Evolutionary conservation across 2,329 filamentous ascomycete species (phyloP).

Genomic region (Cadophora luteo-olivacea): DNA sequence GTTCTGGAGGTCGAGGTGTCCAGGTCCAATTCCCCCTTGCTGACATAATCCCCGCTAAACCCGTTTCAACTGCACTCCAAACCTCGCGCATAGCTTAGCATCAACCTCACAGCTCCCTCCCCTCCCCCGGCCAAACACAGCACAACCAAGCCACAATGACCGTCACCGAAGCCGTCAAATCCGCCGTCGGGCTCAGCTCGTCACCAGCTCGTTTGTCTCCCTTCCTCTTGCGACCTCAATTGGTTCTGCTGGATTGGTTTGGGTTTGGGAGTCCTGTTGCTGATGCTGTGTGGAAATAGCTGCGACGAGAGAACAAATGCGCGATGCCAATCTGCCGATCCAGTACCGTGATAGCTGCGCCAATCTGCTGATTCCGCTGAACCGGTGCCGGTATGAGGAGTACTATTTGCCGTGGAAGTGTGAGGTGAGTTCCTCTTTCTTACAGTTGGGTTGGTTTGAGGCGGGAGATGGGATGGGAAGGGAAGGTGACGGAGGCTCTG

Average conservation of each 20-base stretch:
- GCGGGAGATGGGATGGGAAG: background rate
- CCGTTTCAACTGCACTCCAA: background rate
- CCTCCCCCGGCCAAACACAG: background rate
- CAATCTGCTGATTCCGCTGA: constrained; percentile 91
- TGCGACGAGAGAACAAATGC: constrained; percentile 91
- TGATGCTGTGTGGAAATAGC: constrained; percentile 50
- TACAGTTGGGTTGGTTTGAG: background rate
- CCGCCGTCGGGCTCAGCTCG: constrained; percentile 51
- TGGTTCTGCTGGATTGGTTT: constrained; percentile 20
- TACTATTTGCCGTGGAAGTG: constrained; percentile 99
- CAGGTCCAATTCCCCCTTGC: too few relatives aligned
- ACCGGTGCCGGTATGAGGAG: constrained; percentile 89
- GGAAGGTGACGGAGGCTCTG: too few relatives aligned
- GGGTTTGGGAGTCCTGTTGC: too few relatives aligned
- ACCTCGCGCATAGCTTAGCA: constrained; percentile 11
- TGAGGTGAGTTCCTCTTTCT: constrained; percentile 67
- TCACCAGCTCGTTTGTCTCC: constrained; percentile 35
- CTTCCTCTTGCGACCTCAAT: background rate
- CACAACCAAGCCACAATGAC: constrained; percentile 48
- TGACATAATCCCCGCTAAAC: constrained; percentile 19
- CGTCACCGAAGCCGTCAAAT: constrained; percentile 54
- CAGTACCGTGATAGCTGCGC: constrained; percentile 96
- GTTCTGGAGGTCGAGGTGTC: too few relatives aligned
- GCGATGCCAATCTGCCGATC: constrained; percentile 84
- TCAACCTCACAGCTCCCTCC: background rate